These are phyloP conservation scores for Cladorrhinum sp. DNA, from an alignment of 2,329 filamentous ascomycete genomes.

Conservation along the genomic window DNA sequence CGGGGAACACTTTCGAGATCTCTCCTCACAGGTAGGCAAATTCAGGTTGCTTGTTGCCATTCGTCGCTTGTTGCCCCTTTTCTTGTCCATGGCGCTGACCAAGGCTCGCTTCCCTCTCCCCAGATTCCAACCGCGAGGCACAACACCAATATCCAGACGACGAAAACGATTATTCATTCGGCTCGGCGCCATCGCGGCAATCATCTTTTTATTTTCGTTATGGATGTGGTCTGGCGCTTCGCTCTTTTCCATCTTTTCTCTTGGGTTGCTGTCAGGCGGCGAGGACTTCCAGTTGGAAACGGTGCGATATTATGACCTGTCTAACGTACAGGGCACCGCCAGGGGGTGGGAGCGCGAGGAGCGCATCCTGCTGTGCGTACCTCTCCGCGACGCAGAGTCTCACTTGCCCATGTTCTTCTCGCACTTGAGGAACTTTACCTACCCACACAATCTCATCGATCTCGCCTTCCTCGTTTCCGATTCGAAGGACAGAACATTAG, in stretches of 20 bases:
- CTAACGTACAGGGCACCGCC: conserved; percentile 84
- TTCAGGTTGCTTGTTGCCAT: conserved; percentile 3
- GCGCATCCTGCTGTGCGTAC: conserved; percentile 90
- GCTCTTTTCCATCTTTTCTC: conserved; percentile 59
- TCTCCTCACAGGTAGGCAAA: conserved; percentile 74
- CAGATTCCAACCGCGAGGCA: conserved; percentile 82
- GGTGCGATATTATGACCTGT: conserved; percentile 93
- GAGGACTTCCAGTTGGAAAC: conserved; percentile 84
- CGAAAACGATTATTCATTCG: conserved; percentile 71
- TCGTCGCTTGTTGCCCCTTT: conserved; percentile 1
- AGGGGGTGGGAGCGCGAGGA: conserved; percentile 96
- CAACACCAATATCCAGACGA: conserved; percentile 67
- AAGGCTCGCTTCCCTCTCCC: not conserved
- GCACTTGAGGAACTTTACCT: conserved; percentile 95
- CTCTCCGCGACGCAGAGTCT: conserved; percentile 84
- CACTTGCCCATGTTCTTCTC: conserved; percentile 98
- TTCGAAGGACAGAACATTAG: conserved; percentile 86
- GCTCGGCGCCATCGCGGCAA: conserved; percentile 55
- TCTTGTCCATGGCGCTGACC: conserved; percentile 17
- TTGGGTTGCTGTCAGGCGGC: conserved; percentile 65
- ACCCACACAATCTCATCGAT: conserved; percentile 94
- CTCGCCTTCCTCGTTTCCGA: conserved; percentile 96
- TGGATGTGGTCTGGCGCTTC: conserved; percentile 70
- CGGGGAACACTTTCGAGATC: conserved; percentile 74
- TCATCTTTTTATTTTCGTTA: conserved; percentile 65